These are phyloP conservation scores for Cucumis melo DNA, from an alignment of 306 rosid species.

Conservation along the genomic window DNA sequence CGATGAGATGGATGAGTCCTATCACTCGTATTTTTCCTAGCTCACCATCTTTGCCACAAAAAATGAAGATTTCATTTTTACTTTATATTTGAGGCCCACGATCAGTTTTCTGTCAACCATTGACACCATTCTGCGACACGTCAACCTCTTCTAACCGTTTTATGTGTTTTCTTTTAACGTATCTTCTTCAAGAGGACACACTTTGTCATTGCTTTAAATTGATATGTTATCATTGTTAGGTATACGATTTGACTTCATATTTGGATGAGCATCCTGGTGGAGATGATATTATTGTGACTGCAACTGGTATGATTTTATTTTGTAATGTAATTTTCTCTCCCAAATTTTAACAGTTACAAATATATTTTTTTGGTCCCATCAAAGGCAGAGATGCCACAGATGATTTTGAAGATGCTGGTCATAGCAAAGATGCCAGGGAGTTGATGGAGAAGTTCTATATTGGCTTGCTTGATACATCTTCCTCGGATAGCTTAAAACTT, in stretches of 20 bases:
- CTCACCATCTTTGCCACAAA: not conserved
- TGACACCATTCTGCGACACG: not conserved
- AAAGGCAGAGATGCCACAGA: conserved; percentile 77
- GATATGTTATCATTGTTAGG: conserved; percentile 21
- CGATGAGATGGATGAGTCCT: not conserved
- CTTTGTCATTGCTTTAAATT: not conserved
- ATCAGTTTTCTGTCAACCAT: not conserved
- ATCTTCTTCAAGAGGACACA: not conserved
- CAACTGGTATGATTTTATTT: conserved; percentile 43
- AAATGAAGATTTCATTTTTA: not conserved
- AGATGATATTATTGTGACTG: conserved; percentile 55
- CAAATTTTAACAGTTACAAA: not conserved
- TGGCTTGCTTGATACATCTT: conserved; percentile 53
- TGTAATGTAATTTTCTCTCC: not conserved
- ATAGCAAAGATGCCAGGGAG: conserved; percentile 59
- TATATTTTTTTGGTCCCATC: not conserved
- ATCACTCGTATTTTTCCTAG: not conserved
- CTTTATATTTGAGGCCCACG: not conserved
- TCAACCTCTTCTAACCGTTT: not conserved
- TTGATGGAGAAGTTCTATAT: conserved; percentile 49
- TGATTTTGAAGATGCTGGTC: conserved; percentile 95
- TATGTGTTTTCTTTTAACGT: not conserved
- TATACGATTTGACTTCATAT: conserved; percentile 64
- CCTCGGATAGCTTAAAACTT: conserved; percentile 14
- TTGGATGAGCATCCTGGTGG: conserved; percentile 96